A percentile compares a stretch with the other conserved stretches of the same genome.
Evolutionary conservation across 176 grass and related monocot species (phyloP).

Genomic region (Triticum timopheevii): DNA sequence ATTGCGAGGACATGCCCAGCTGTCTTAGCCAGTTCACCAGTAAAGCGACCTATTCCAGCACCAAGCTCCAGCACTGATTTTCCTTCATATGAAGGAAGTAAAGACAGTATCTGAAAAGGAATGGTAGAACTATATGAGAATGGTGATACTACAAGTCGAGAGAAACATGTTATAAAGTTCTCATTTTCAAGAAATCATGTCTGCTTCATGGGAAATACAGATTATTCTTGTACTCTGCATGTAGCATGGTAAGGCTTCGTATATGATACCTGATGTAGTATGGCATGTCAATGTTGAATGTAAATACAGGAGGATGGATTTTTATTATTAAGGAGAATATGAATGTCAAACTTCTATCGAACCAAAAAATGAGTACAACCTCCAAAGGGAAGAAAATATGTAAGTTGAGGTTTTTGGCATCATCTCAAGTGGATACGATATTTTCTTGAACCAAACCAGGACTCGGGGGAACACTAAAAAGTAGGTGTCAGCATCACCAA

Average conservation of each 20-base stretch:
- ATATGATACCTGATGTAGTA: background rate
- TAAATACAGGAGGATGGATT: background rate
- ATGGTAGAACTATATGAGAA: slow-evolving; percentile 3
- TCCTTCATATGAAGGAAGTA: slow-evolving; percentile 80
- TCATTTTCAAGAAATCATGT: background rate
- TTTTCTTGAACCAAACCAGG: background rate
- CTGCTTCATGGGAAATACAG: background rate
- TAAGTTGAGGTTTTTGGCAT: background rate
- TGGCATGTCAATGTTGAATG: background rate
- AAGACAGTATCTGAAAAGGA: slow-evolving; percentile 66
- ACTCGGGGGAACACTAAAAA: background rate
- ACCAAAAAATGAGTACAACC: background rate
- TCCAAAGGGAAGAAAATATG: background rate
- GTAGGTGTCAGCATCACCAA: background rate
- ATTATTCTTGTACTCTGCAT: background rate
- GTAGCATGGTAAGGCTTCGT: background rate
- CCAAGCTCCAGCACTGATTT: slow-evolving; percentile 95
- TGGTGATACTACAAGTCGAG: background rate
- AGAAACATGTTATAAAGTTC: background rate
- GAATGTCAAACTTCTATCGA: background rate
- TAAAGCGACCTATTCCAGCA: slow-evolving; percentile 95
- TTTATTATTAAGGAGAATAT: background rate
- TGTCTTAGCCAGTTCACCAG: slow-evolving; percentile 84
- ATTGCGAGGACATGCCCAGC: slow-evolving; percentile 79
- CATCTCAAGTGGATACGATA: background rate